phyloP scores from a whole-genome alignment of 148 eudicot species.

The Nepenthes gracilis region DNA sequence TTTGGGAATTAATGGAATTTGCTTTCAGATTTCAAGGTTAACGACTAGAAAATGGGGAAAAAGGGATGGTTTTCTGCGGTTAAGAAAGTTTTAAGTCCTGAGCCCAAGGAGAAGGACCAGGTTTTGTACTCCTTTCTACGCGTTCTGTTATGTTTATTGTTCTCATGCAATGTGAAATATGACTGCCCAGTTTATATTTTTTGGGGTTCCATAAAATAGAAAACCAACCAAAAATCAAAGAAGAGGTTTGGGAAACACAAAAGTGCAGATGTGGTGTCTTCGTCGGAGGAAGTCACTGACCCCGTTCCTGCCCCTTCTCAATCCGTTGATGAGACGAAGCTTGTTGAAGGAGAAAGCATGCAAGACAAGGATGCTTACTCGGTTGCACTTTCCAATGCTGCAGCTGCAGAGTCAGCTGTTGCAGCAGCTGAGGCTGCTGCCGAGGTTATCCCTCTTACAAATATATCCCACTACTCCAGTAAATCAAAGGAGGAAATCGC shows the following conservation, averaged over 20 bases:
- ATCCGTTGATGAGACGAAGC: constrained; percentile 24
- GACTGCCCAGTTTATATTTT: background rate
- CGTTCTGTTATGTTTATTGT: background rate
- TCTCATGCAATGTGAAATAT: background rate
- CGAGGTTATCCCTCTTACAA: constrained; percentile 60
- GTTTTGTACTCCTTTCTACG: constrained; percentile 7
- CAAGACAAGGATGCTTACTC: constrained; percentile 58
- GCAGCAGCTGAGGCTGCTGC: constrained; percentile 71
- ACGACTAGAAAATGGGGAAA: constrained; percentile 63
- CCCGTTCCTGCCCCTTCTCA: constrained; percentile 11
- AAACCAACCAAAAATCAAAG: constrained; percentile 21
- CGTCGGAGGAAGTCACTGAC: constrained; percentile 14
- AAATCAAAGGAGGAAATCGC: constrained; percentile 69
- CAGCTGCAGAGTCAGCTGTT: constrained; percentile 73
- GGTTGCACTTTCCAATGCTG: constrained; percentile 61
- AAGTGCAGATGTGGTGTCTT: constrained; percentile 20
- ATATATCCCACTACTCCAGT: constrained; percentile 26
- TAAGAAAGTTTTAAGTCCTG: constrained; percentile 62
- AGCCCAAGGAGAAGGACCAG: constrained; percentile 50
- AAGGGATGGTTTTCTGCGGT: constrained; percentile 67
- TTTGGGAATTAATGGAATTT: background rate
- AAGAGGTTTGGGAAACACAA: constrained; percentile 27
- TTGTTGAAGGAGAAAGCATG: constrained; percentile 36
- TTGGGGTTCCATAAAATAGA: constrained; percentile 13
- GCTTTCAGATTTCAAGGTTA: constrained; percentile 12